phyloP scores from a whole-genome alignment of 2,329 filamentous ascomycete genomes.

The Fonsecaea erecta region DNA sequence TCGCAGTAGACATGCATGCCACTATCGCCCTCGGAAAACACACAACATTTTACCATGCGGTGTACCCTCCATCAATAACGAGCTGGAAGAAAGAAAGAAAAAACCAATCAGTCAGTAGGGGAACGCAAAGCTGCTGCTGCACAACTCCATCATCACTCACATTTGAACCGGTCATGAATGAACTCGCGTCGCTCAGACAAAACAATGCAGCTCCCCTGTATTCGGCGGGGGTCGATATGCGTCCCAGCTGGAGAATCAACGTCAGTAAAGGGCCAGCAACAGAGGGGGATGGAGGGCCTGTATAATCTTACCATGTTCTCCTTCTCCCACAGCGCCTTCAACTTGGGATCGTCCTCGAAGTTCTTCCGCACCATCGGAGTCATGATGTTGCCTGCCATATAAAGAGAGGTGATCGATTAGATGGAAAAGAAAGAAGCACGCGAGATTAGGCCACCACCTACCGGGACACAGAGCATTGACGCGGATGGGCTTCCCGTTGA shows the following conservation, averaged over 20 bases:
- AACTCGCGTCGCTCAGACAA: conserved; percentile 55
- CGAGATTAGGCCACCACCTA: conserved; percentile 29
- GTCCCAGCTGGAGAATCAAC: conserved; percentile 45
- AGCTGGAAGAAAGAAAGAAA: conserved; percentile 44
- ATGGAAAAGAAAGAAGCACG: neutral
- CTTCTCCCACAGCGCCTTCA: conserved; percentile 48
- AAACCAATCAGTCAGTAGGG: neutral
- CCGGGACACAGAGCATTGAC: conserved; percentile 61
- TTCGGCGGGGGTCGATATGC: conserved; percentile 69
- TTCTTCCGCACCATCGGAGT: conserved; percentile 80
- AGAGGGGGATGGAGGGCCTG: neutral
- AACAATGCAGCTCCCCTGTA: conserved; percentile 63
- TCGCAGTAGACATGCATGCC: conserved; percentile 5
- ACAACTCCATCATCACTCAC: no score
- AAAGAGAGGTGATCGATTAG: neutral
- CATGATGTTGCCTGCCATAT: conserved; percentile 49
- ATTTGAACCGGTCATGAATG: conserved; percentile 59
- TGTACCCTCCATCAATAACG: conserved; percentile 43
- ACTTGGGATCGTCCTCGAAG: conserved; percentile 74
- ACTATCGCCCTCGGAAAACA: no score
- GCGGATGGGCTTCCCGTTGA: conserved; percentile 47
- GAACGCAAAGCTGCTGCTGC: no score
- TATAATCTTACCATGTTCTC: conserved; percentile 53
- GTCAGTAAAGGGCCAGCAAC: neutral
- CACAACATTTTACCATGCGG: conserved; percentile 28